phyloP scores from a whole-genome alignment of 2,329 filamentous ascomycete genomes.

The Scytalidium sp. region DNA sequence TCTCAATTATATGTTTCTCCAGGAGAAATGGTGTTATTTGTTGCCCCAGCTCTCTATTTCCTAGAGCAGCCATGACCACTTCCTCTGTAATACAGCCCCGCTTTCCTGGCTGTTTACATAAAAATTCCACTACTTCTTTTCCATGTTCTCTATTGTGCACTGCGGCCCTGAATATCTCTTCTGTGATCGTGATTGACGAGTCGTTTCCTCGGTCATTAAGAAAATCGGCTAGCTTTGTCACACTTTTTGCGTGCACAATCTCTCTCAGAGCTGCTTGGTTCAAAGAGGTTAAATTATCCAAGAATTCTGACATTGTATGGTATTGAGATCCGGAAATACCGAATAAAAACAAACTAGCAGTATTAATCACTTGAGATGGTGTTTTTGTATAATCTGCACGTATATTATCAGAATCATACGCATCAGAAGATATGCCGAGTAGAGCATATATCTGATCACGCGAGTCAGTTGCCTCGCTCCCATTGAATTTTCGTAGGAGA shows the following conservation, averaged over 20 bases:
- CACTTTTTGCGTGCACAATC: no score
- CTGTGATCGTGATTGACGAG: neutral
- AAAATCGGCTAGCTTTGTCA: no score
- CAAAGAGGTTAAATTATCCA: no score
- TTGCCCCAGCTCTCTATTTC: neutral
- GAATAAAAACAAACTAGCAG: no score
- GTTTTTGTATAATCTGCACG: conserved; percentile 12
- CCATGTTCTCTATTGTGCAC: neutral
- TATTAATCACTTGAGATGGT: conserved; percentile 6
- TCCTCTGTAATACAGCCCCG: neutral
- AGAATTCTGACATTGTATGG: no score
- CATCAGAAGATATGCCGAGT: conserved; percentile 8
- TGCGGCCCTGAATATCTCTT: neutral
- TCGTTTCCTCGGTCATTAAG: neutral
- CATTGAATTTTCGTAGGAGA: conserved; percentile 8
- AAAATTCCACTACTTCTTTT: neutral
- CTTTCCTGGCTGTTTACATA: neutral
- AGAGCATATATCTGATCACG: conserved; percentile 11
- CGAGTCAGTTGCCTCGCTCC: conserved; percentile 9
- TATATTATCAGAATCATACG: conserved; percentile 2
- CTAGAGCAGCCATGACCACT: neutral
- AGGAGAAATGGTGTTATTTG: neutral
- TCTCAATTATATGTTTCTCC: no score
- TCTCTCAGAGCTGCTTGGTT: no score
- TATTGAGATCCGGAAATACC: no score